These are phyloP conservation scores for Phytophthora sp. DNA, from an alignment of 352 stramenopile species.

Conservation along the genomic window DNA sequence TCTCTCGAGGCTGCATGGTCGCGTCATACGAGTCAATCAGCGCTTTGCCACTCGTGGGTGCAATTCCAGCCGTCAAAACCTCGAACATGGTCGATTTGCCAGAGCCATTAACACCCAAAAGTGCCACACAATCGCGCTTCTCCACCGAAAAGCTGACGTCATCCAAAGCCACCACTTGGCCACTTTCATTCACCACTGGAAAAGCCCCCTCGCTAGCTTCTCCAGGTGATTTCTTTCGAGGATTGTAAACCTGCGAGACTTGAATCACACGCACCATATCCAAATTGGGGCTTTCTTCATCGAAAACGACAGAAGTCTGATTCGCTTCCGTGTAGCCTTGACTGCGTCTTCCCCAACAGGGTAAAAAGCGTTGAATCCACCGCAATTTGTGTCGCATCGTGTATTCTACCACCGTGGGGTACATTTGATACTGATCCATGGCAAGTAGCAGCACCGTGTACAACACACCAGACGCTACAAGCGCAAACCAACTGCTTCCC, in stretches of 20 bases:
- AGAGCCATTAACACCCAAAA: conserved; percentile 95
- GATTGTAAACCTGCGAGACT: conserved; percentile 75
- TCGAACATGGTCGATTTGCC: conserved; percentile 98
- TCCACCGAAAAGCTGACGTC: conserved; percentile 88
- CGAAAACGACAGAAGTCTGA: conserved; percentile 21
- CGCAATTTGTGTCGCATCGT: conserved; percentile 34
- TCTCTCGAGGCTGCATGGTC: conserved; percentile 55
- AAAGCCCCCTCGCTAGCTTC: conserved; percentile 18
- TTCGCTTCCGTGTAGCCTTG: conserved; percentile 38
- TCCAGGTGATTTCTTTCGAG: conserved; percentile 16
- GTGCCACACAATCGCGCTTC: conserved; percentile 89
- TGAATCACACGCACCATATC: conserved; percentile 57
- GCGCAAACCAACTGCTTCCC: conserved; percentile 45
- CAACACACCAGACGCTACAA: conserved; percentile 45
- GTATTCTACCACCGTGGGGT: conserved; percentile 61
- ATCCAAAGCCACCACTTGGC: conserved; percentile 72
- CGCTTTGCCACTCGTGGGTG: conserved; percentile 69
- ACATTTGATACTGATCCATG: conserved; percentile 75
- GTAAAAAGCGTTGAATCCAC: conserved; percentile 24
- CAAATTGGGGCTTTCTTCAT: conserved; percentile 36
- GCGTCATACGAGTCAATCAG: conserved; percentile 68
- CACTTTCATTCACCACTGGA: conserved; percentile 44
- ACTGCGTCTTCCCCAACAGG: conserved; percentile 22
- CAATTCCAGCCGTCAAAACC: conserved; percentile 93
- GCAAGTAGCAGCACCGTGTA: conserved; percentile 65